Base-by-base conservation (phyloP, 1,139 yeast genomes). In the Yamadazyma friedrichii region DNA sequence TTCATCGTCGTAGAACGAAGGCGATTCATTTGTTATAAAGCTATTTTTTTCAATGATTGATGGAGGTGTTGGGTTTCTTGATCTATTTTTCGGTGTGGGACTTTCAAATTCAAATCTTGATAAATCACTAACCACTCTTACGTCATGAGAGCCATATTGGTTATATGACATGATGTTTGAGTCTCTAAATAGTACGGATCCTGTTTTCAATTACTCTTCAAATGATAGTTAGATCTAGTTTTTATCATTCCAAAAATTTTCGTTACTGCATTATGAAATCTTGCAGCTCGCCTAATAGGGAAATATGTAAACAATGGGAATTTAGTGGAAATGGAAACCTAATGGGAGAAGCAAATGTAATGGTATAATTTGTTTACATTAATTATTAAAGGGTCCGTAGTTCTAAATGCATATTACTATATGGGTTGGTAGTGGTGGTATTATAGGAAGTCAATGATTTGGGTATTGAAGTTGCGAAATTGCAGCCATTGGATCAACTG, bases 41-140 rank as follows among this genome's bases (percentile, higher is more conserved):
- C n/a, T 24, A 10, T 28, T 29, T 6, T 40, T 39, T 20, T 52
- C 49, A 13, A 50, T 51, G 15, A 51, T 36, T 13, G 59, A 53
- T 11, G 64, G 53, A 2, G 67, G 67, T 6, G 67, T 58, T 2
- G 65, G 44, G 40, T 61, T 59, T 43, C 66, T 45, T 5, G 67
- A 60, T 40, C 65, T 46, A 34, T 47, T 53, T 39, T 56, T 41
- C 2, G 62, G 62, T 9, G 51, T 46, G 3, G 52, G 49, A 15
- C 47, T 44, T 33, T 58, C 62, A 40, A 49, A 58, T 34, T 62
- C 64, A 41, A 63, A 62, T 31, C 67, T 44, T n/a, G 68, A 62
- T 15, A 55, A 45, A 44, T 63, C 67, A 47, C 66, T 60, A 1
- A 62, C 61, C 10, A 63, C 53, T 35, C 64, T 45, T 11, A 49